Conservation (phyloP, 805 yeast genomes). For the Nakazawaea ernobii region DNA sequence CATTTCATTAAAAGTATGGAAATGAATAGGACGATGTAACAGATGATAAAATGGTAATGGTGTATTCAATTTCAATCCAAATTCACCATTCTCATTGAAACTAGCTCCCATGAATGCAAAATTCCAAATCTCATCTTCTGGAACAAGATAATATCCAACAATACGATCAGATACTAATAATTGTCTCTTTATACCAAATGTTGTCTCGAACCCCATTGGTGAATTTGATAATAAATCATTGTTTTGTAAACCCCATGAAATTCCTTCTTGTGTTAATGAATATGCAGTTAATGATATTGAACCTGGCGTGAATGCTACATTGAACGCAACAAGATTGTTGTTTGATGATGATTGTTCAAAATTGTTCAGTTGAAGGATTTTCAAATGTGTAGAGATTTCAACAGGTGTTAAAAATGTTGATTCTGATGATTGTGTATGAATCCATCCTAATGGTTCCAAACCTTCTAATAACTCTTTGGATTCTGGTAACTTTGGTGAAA, state of each 20-base stretch:
- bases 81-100: slow-evolving; percentile 61
- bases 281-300: slow-evolving; percentile 72
- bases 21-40: slow-evolving; percentile 84
- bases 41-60: slow-evolving; percentile 85
- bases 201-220: slow-evolving; percentile 65
- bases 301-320: slow-evolving; percentile 76
- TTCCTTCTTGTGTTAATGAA: slow-evolving; percentile 57
- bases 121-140: slow-evolving; percentile 84
- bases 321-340: slow-evolving; percentile 34
- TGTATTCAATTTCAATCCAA: slow-evolving; percentile 62
- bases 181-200: slow-evolving; percentile 59
- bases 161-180: slow-evolving; percentile 68
- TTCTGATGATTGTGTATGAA: slow-evolving; percentile 82
- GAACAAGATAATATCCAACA: slow-evolving; percentile 81
- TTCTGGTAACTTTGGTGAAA: slow-evolving; percentile 42
- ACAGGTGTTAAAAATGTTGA: slow-evolving; percentile 55
- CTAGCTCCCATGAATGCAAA: slow-evolving; percentile 82
- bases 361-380: slow-evolving; percentile 25
- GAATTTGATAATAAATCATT: slow-evolving; percentile 46
- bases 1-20: slow-evolving; percentile 63
- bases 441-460: slow-evolving; percentile 83
- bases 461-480: slow-evolving; percentile 39
- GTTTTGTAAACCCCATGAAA: slow-evolving; percentile 70
- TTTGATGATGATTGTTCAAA: too few species aligned
- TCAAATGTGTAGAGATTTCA: slow-evolving; percentile 62